Base-by-base conservation (phyloP, 2,329 filamentous ascomycete species). In the Talaromyces sp. region DNA sequence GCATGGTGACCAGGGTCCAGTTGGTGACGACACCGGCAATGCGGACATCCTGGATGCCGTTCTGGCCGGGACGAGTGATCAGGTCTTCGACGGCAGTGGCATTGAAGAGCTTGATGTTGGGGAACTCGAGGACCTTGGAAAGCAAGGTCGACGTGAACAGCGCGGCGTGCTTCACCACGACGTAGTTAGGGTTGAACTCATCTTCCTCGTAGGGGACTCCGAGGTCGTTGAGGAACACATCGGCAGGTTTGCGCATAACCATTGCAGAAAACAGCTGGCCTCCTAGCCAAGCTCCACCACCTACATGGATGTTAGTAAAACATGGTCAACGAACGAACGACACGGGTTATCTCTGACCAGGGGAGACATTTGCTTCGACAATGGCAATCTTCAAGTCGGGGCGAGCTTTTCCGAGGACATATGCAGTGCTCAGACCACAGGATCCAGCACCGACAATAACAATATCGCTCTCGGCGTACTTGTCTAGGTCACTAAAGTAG, bases 41-140 rank as follows among this genome's bases (percentile, higher is more conserved):
- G 65, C 90, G 87, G 51, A 96, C 78, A 10, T 80, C 78, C 2
- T 78, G 77, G 1, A 77, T 79, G 22, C 81, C 79, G 44, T 76
- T 79, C 49, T 77, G 73, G 54, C 78, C 76, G 13, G 85, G 85
- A 52, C 92, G 90, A 22, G 92, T 96, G 77, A 97, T 93, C 65
- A 97, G 82, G 71, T 97, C 92, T 79, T 97, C 93, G 51, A 97
- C 92, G 22, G 89, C 84, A 39, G 93, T 96, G 42, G 92, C 92
- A 74, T 97, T 97, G 86, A 96, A 97, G 65, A 97, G 87, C 85
- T 97, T 97, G 72, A 96, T 85, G 77, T 97, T 96, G 65, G 91
- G 90, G 80, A 96, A 90, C 63, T 84, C 78, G 57, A 97, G 81
- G 10, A 97, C 92, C 78, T 89, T 89, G 73, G 88, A 89, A 70